Percentiles rank a stretch among this genome's conserved stretches.
phyloP scores from a whole-genome alignment of 306 rosid genomes.

The Senna tora region DNA sequence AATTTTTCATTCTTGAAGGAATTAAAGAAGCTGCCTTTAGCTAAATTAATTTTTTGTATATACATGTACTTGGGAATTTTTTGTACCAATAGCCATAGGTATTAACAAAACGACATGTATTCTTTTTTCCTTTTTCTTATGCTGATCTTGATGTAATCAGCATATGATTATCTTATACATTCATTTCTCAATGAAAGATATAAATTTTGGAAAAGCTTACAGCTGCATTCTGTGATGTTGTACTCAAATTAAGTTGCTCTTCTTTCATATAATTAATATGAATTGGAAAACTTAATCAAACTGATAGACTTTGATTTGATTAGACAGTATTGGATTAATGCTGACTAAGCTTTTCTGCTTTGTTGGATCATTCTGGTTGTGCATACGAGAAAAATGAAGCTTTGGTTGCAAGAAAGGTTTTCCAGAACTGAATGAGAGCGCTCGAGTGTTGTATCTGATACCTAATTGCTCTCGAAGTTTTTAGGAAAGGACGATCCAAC shows the following conservation, averaged over 20 bases:
- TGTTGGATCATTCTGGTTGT: neutral
- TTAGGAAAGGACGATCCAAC: too few species aligned
- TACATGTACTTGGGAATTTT: neutral
- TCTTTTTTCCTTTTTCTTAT: neutral
- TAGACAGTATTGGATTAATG: too few species aligned
- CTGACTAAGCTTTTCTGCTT: neutral
- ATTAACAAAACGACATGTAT: neutral
- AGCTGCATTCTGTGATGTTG: neutral
- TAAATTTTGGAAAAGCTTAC: neutral
- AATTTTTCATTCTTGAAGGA: conserved; percentile 15
- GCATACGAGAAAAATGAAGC: neutral
- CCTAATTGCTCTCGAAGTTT: neutral
- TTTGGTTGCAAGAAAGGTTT: neutral
- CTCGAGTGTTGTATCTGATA: neutral
- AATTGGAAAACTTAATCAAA: neutral
- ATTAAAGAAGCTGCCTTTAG: neutral
- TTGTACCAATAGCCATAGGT: neutral
- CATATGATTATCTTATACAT: neutral
- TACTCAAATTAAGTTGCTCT: neutral
- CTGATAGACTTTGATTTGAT: neutral
- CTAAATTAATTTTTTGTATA: neutral
- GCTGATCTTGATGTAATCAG: neutral
- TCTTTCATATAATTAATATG: neutral
- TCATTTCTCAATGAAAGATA: neutral
- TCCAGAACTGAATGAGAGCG: neutral